phyloP scores from a whole-genome alignment of 768 basidiomycete genomes.

The Tubosaeta sp. region DNA sequence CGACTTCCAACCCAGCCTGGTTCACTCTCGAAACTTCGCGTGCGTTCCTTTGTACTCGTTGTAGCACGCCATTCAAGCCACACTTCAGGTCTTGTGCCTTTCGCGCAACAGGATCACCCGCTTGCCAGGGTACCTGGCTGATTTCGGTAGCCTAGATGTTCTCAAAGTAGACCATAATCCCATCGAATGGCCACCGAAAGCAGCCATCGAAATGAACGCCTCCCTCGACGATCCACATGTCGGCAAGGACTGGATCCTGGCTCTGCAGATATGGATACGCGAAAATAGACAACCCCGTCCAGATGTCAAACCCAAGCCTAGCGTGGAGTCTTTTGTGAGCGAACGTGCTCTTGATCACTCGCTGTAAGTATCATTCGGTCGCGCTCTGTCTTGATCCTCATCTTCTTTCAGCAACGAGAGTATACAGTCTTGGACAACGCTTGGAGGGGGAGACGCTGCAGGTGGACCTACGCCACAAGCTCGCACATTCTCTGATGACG shows the following conservation, averaged over 20 bases:
- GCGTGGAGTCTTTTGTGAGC: conserved; percentile 48
- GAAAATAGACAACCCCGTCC: conserved; percentile 36
- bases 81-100: conserved; percentile 74
- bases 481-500: conserved; percentile 60
- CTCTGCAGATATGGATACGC: conserved; percentile 75
- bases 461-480: conserved; percentile 46
- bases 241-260: conserved; percentile 68
- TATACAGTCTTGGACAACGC: conserved; percentile 43
- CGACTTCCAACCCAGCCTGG: conserved; percentile 78
- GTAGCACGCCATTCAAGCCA: not conserved
- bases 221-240: conserved; percentile 44
- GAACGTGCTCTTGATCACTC: conserved; percentile 38
- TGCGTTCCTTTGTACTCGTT: conserved; percentile 30
- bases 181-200: conserved; percentile 84
- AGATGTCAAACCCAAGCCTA: conserved; percentile 32
- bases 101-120: conserved; percentile 79
- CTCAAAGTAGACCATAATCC: conserved; percentile 90
- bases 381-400: conserved; percentile 1
- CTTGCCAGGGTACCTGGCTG: conserved; percentile 73
- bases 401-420: conserved; percentile 34
- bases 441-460: conserved; percentile 35
- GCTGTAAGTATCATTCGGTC: conserved; percentile 17
- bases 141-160: conserved; percentile 69
- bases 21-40: conserved; percentile 69
- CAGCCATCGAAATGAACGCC: conserved; percentile 43